Conservation (phyloP, 129 eudicot genomes). For the Smallanthus sonchifolius region DNA sequence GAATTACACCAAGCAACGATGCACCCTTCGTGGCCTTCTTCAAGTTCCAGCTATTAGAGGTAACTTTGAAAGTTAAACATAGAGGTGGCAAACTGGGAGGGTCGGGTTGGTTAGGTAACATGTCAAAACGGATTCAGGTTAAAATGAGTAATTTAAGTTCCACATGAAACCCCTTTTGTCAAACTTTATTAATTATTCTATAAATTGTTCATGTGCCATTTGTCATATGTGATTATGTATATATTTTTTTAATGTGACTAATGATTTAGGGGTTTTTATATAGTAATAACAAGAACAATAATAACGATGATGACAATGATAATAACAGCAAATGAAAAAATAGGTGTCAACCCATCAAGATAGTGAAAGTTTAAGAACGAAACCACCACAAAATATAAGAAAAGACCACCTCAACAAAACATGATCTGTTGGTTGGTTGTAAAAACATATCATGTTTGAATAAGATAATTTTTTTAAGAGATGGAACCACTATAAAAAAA, state of each 20-base stretch:
- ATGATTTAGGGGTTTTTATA: not conserved
- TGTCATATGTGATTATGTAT: not conserved
- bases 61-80: conserved; percentile 10
- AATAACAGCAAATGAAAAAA: not conserved
- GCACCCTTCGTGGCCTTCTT: conserved; percentile 50
- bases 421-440: too few species aligned
- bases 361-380: not conserved
- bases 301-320: not conserved
- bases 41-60: conserved; percentile 87
- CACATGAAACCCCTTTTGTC: not conserved
- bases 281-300: not conserved
- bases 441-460: too few species aligned
- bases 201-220: not conserved
- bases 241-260: not conserved
- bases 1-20: conserved; percentile 57
- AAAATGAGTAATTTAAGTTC: not conserved
- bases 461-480: not conserved
- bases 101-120: not conserved
- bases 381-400: not conserved
- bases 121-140: not conserved
- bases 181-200: not conserved
- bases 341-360: not conserved
- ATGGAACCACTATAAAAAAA: not conserved
- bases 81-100: not conserved
- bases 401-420: not conserved